Conservation (phyloP, 177 flowering plant genomes). For the Vitis hybrid region DNA sequence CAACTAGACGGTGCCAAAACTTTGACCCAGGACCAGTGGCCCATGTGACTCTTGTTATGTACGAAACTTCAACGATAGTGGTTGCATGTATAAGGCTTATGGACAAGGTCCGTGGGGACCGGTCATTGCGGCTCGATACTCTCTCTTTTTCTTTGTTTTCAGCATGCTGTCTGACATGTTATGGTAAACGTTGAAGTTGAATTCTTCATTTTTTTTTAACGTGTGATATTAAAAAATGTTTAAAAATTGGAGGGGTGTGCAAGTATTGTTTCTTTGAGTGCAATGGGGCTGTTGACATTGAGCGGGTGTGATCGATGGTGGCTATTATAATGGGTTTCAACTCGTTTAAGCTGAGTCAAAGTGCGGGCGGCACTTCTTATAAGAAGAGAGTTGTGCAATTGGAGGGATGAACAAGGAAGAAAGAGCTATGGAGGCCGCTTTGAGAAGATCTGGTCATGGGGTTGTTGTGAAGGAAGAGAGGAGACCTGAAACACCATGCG, state of each 20-base stretch:
- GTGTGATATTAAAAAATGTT: not conserved
- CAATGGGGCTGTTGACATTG: constrained; percentile 38
- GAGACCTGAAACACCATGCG: constrained; percentile 13
- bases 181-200: constrained; percentile 50
- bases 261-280: constrained; percentile 9
- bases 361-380: constrained; percentile 22
- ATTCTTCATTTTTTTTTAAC: constrained; percentile 24
- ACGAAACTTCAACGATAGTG: constrained; percentile 31
- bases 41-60: constrained; percentile 22
- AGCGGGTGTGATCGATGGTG: not conserved
- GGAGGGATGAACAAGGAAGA: constrained; percentile 3
- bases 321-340: too few relatives aligned
- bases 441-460: constrained; percentile 22
- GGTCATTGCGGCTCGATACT: constrained; percentile 26
- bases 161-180: not conserved
- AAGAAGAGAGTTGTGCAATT: constrained; percentile 2
- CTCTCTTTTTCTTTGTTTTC: constrained; percentile 13
- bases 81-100: not conserved
- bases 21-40: constrained; percentile 21
- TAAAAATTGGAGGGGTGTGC: not conserved
- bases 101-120: constrained; percentile 9
- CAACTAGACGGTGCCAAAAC: constrained; percentile 1
- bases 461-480: constrained; percentile 29
- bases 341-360: constrained; percentile 28
- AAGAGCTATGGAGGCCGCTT: constrained; percentile 15